Evolutionary conservation across 163 green algal species (phyloP).

Genomic region (Scenedesmus sp.): DNA sequence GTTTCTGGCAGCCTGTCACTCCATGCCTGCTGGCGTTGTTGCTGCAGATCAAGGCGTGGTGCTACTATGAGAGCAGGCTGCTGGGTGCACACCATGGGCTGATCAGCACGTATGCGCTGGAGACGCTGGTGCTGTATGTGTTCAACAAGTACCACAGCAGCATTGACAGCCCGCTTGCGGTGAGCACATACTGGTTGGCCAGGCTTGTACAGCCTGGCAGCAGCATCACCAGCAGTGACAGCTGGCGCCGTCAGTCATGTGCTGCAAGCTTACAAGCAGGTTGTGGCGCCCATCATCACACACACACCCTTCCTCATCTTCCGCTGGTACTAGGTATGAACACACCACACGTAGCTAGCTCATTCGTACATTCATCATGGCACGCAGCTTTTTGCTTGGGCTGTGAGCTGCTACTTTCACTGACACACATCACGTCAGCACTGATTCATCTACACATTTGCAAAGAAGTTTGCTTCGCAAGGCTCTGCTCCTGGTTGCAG

Average conservation of each 20-base stretch:
- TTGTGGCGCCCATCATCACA: no score
- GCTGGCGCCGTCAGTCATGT: background rate
- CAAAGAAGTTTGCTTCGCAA: no score
- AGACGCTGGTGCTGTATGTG: conserved; percentile 98
- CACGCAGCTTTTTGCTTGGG: background rate
- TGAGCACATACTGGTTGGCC: conserved; percentile 47
- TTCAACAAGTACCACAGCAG: conserved; percentile 90
- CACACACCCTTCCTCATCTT: no score
- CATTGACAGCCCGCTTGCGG: conserved; percentile 83
- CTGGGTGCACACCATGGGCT: conserved; percentile 96
- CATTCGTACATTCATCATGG: no score
- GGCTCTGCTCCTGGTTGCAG: no score
- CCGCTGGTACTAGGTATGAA: no score
- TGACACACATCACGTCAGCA: background rate
- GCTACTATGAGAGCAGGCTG: conserved; percentile 97
- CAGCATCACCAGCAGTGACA: background rate
- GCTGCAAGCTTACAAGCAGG: background rate
- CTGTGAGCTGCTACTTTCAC: background rate
- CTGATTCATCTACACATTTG: no score
- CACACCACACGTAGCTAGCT: no score
- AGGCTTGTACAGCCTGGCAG: background rate
- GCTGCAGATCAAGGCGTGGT: conserved; percentile 96
- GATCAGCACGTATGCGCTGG: conserved; percentile 96
- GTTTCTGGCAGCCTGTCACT: background rate
- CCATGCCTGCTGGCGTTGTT: background rate